Conservation (phyloP, 371 early-diverging fungal species). For the Nematocida homosporus region DNA sequence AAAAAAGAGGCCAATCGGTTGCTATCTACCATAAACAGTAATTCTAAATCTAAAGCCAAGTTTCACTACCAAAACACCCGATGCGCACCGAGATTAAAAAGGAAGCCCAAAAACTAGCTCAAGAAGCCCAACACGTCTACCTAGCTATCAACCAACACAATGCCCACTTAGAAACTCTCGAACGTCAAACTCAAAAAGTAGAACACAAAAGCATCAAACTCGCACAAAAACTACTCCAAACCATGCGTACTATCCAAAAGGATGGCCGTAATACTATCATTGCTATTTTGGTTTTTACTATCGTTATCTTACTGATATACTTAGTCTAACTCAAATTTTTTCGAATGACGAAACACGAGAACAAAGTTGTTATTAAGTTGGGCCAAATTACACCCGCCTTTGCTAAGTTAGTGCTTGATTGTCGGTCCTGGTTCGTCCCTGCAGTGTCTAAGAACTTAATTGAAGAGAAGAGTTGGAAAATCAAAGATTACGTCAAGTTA, state of each 20-base stretch:
- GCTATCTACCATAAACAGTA: too few species aligned
- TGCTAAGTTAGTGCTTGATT: constrained; percentile 46
- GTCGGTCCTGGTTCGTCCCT: constrained; percentile 43
- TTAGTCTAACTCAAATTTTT: constrained; percentile 35
- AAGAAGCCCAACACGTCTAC: constrained; percentile 36
- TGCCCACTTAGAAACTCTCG: constrained; percentile 28
- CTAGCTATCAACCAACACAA: constrained; percentile 45
- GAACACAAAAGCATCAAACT: constrained; percentile 33
- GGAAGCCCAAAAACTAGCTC: constrained; percentile 26
- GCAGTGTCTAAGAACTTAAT: constrained; percentile 37
- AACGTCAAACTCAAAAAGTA: constrained; percentile 48
- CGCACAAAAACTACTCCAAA: constrained; percentile 35
- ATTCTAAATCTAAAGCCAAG: too few species aligned
- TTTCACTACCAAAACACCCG: not conserved
- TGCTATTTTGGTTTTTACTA: constrained; percentile 12
- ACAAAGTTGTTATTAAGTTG: constrained; percentile 48
- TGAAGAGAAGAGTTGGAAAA: constrained; percentile 41
- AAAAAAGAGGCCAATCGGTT: constrained; percentile 48
- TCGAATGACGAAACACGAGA: constrained; percentile 41
- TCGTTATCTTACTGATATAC: constrained; percentile 31
- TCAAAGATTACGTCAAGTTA: constrained; percentile 48
- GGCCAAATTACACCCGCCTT: constrained; percentile 44
- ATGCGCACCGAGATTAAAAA: constrained; percentile 49
- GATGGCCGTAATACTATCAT: constrained; percentile 53
- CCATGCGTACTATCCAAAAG: constrained; percentile 26